Percentiles rank a stretch among this genome's conserved stretches.
phyloP scores from a whole-genome alignment of 2,329 filamentous ascomycete species.

The Trichoderma sp. region DNA sequence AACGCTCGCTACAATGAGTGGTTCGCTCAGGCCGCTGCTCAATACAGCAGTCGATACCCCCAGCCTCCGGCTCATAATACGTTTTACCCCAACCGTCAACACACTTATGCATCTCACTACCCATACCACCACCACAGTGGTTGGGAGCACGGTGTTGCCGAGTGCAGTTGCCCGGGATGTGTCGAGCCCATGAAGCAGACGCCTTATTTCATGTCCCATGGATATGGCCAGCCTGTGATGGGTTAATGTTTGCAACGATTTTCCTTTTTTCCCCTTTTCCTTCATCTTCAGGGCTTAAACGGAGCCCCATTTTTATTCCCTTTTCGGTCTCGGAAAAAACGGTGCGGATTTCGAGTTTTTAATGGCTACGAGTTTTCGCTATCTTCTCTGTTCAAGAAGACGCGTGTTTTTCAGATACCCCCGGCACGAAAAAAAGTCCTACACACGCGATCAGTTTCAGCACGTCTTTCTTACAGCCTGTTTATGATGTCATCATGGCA shows the following conservation, averaged over 20 bases:
- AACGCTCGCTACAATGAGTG: conserved; percentile 58
- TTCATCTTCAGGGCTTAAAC: neutral
- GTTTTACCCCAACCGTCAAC: conserved; percentile 42
- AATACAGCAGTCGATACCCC: conserved; percentile 45
- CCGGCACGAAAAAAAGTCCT: conserved; percentile 37
- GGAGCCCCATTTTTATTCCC: conserved; percentile 7
- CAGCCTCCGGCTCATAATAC: conserved; percentile 40
- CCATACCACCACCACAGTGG: conserved; percentile 43
- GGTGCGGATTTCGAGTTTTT: conserved; percentile 24
- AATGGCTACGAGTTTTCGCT: conserved; percentile 35
- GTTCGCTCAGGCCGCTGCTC: conserved; percentile 46
- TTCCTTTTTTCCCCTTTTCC: conserved; percentile 22
- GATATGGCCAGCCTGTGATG: conserved; percentile 54
- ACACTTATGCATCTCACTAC: conserved; percentile 43
- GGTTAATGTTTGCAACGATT: conserved; percentile 38
- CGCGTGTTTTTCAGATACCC: conserved; percentile 40
- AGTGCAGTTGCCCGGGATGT: conserved; percentile 50
- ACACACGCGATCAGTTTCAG: conserved; percentile 27
- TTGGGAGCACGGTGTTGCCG: conserved; percentile 51
- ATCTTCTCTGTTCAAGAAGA: conserved; percentile 29
- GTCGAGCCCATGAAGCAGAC: conserved; percentile 44
- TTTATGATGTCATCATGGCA: conserved; percentile 6
- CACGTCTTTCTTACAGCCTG: conserved; percentile 21
- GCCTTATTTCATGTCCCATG: conserved; percentile 47
- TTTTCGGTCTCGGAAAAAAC: conserved; percentile 18